Evolutionary conservation across 2,329 filamentous ascomycete species (phyloP).

Genomic region (Diaporthe aspalathi): DNA sequence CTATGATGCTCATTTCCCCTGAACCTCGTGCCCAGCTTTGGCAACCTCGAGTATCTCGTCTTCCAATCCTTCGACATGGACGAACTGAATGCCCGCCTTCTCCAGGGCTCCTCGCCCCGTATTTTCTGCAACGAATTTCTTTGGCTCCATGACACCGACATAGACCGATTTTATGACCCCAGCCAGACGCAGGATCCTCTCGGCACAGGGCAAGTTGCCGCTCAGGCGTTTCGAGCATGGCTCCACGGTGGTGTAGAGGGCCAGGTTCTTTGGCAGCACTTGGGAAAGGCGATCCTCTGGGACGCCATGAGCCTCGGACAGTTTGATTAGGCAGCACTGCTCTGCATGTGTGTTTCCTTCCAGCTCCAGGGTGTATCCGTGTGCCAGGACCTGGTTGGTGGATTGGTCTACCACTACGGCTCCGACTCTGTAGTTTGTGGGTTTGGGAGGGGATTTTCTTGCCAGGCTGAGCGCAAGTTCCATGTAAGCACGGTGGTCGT

Average conservation of each 20-base stretch:
- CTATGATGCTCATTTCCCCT: not conserved
- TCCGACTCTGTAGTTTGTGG: conserved; percentile 93
- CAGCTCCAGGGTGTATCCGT: conserved; percentile 91
- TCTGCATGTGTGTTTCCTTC: conserved; percentile 96
- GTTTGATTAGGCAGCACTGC: conserved; percentile 88
- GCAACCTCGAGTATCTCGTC: conserved; percentile 84
- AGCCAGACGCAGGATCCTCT: conserved; percentile 76
- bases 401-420: conserved; percentile 79
- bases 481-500: conserved; percentile 67
- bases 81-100: conserved; percentile 77
- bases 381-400: conserved; percentile 73
- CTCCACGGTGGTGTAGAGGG: conserved; percentile 94
- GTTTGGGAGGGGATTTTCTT: conserved; percentile 81
- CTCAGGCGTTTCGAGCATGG: conserved; percentile 80
- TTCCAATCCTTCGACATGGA: conserved; percentile 80
- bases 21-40: conserved; percentile 77
- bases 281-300: conserved; percentile 66
- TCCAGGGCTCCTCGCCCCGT: conserved; percentile 77
- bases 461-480: conserved; percentile 80
- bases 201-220: conserved; percentile 81
- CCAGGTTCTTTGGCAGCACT: conserved; percentile 63
- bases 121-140: conserved; percentile 88
- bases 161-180: conserved; percentile 80
- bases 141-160: conserved; percentile 88
- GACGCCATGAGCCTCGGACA: conserved; percentile 60